These are phyloP conservation scores for Acephala macrosclerotiorum DNA, from an alignment of 2,329 filamentous ascomycete species.

Conservation along the genomic window DNA sequence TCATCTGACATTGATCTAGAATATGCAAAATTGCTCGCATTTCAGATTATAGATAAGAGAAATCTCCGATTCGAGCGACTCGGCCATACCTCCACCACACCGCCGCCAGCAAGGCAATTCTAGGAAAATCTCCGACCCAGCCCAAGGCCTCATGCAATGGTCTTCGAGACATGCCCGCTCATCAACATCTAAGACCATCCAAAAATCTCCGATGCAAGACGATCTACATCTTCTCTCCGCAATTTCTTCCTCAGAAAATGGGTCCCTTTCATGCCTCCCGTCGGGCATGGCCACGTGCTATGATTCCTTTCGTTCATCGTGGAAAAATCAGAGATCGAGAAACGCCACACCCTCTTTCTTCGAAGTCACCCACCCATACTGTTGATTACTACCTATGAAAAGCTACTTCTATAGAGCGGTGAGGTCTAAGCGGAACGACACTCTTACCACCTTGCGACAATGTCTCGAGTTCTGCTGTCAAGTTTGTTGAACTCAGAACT, in stretches of 20 bases:
- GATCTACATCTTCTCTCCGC: no score
- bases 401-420: no score
- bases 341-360: background rate
- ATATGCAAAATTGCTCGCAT: background rate
- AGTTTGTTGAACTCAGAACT: no score
- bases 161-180: background rate
- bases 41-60: background rate
- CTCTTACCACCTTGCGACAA: no score
- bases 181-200: background rate
- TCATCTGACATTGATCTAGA: background rate
- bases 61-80: background rate
- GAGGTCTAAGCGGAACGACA: no score
- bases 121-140: background rate
- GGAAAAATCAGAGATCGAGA: background rate
- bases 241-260: no score
- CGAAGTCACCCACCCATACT: no score
- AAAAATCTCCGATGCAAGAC: background rate
- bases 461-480: no score
- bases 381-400: no score
- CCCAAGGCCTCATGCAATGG: background rate
- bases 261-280: no score
- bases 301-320: background rate
- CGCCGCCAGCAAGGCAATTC: no score
- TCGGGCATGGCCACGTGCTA: background rate
- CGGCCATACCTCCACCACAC: background rate